Evolutionary conservation across 2,329 filamentous ascomycete genomes (phyloP), one percentile per base, ranked within the genome.

Genomic region (Penicillium frequentans): DNA sequence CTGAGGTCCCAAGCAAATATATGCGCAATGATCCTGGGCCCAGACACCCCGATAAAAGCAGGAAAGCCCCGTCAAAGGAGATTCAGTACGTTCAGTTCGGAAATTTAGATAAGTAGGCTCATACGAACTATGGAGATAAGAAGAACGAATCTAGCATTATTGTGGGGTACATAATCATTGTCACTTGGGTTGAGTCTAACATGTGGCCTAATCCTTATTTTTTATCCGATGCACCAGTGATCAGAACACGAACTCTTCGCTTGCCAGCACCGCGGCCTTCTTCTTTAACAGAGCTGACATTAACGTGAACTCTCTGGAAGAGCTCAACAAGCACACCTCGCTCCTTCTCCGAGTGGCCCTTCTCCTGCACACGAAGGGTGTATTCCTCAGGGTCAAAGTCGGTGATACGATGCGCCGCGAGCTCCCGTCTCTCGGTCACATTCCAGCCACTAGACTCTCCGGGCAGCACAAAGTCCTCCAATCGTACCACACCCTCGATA

Each of bases 251-350:
- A 10, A 80, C 77, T 60, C 75, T 93, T 63, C 95, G 86, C 87
- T 98, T 99, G 55, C 95, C 95, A n/a, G 93, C 97, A 58, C 86
- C 86, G 78, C 78, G 73, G 21, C 75, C 75, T 60, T 96, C 91
- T 74, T 99, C 95, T 81, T 93, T 91, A 71, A 96, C 89, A 73
- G 98, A 96, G 68, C 87, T 90, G 63, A 99, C 92, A 71, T 88
- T 86, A 14, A 99, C 93, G 66, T 82, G 85, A 64, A 99, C 90
- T 81, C 93, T 96, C 74, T 95, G 87, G 81, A 99, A 99, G 58
- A 99, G 78, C 74, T 96, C 91, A 1, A 97, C 84, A 61, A 76
- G 82, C 61, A 81, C 76, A 42, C 67, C 62, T 9, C 71, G 69
- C 26, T 68, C 69, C 13, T 70, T 66, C 50, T 73, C 70, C 13